Evolutionary conservation across 202 grass and related monocot species (phyloP), one percentile per base, ranked within the genome.

Genomic region (Setaria viridis): DNA sequence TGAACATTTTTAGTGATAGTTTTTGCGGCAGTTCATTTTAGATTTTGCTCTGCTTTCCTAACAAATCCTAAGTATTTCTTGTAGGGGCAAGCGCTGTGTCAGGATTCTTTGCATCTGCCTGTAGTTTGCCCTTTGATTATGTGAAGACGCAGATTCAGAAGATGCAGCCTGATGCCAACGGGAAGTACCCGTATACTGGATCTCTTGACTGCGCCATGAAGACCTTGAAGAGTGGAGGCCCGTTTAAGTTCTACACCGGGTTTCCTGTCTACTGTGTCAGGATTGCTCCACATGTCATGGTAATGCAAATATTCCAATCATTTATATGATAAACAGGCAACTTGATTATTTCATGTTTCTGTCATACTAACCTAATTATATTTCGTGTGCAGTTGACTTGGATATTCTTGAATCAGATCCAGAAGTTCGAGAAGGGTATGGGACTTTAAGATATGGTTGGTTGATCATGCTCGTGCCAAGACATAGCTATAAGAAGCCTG

Each of bases 351-450:
- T 2, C 56, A 78, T 81, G 10, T 32, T 39, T 68, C 34, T 86
- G 43, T 30, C 62, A 41, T 67, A 51, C 35, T 80, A 20, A 82
- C 57, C 54, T 46, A 82, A 70, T 86, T 74, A 25, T 19, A 58
- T 79, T 42, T 87, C 67, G n/a, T 88, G 34, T 88, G 81, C 89
- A 94, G 89, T 74, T 91, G 87, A 94, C 92, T 32, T 94, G 89
- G 92, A 94, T 94, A 88, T 94, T 88, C 82, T 89, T 94, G 87
- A 94, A 87, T 83, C 84, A 94, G 88, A 91, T 94, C 82, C 92
- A 94, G 85, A 94, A 94, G 85, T 58, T 87, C 0, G 78, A 94
- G 80, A 85, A 91, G 85, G 21, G 82, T 14, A 19, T 83, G 8
- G 87, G 89, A 21, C 71, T 94, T 46, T 94, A 91, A 88, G 64